Conservation (phyloP, 495 filamentous ascomycete species). For the Aeminium ludgeri region DNA sequence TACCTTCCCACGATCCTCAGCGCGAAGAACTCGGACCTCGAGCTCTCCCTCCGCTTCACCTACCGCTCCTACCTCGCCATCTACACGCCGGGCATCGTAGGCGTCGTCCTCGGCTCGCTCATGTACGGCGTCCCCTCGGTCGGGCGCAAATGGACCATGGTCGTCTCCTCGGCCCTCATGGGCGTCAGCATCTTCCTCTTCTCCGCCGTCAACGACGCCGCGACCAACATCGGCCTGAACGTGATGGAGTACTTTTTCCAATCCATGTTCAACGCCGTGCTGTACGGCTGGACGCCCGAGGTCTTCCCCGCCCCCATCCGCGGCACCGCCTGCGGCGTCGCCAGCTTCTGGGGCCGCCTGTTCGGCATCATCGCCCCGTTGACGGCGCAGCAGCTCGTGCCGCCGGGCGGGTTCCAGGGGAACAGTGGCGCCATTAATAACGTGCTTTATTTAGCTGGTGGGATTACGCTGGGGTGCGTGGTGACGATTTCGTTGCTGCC, state of each 20-base stretch:
- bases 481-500: slow-evolving; percentile 27
- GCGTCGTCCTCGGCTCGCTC: slow-evolving; percentile 27
- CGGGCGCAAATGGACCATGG: slow-evolving; percentile 32
- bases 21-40: slow-evolving; percentile 24
- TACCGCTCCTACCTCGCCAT: slow-evolving; percentile 32
- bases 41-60: slow-evolving; percentile 21
- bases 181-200: slow-evolving; percentile 31
- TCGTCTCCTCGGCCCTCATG: slow-evolving; percentile 31
- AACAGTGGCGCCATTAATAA: slow-evolving; percentile 16
- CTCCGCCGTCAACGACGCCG: slow-evolving; percentile 27
- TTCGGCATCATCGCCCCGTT: slow-evolving; percentile 31
- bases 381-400: slow-evolving; percentile 25
- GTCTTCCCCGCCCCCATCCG: slow-evolving; percentile 38
- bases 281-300: slow-evolving; percentile 42
- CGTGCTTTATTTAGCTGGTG: slow-evolving; percentile 30
- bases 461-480: slow-evolving; percentile 29
- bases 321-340: slow-evolving; percentile 35
- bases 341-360: slow-evolving; percentile 33
- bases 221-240: slow-evolving; percentile 30
- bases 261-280: slow-evolving; percentile 36
- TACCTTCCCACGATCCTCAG: slow-evolving; percentile 29
- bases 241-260: slow-evolving; percentile 35
- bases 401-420: slow-evolving; percentile 5
- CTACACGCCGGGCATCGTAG: slow-evolving; percentile 29
- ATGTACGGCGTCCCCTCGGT: slow-evolving; percentile 27